phyloP scores from a whole-genome alignment of 805 yeast species.

The Priceomyces haplophilus region DNA sequence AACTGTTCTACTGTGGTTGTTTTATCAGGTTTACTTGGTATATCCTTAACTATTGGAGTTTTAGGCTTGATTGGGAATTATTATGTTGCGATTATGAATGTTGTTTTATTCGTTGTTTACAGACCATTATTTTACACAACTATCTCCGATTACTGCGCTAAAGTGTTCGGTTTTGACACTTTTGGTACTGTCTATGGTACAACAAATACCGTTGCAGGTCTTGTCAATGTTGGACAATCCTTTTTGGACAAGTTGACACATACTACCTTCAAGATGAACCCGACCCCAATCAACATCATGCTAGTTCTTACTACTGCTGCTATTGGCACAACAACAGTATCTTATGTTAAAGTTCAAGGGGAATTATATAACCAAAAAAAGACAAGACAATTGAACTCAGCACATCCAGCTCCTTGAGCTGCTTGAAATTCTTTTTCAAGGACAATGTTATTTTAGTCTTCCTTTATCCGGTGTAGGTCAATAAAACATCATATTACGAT shows the following conservation, averaged over 20 bases:
- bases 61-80: slow-evolving; percentile 45
- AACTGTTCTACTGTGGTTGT: slow-evolving; percentile 46
- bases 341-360: slow-evolving; percentile 31
- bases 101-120: slow-evolving; percentile 48
- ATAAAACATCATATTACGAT: too few species aligned
- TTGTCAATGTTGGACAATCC: slow-evolving; percentile 48
- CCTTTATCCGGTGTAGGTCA: too few species aligned
- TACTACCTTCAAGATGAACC: slow-evolving; percentile 52
- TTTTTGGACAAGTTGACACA: slow-evolving; percentile 49
- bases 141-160: slow-evolving; percentile 56
- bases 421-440: too few species aligned
- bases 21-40: slow-evolving; percentile 33
- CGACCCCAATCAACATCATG: slow-evolving; percentile 46
- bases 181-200: slow-evolving; percentile 60
- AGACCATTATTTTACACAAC: slow-evolving; percentile 61
- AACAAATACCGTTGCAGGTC: slow-evolving; percentile 51
- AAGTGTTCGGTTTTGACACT: slow-evolving; percentile 60
- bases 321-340: slow-evolving; percentile 42
- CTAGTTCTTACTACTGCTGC: slow-evolving; percentile 38
- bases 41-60: slow-evolving; percentile 46
- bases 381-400: slow-evolving; percentile 6
- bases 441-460: too few species aligned
- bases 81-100: slow-evolving; percentile 42
- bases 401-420: not conserved
- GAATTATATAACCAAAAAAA: slow-evolving; percentile 9